phyloP scores from a whole-genome alignment of 2,329 filamentous ascomycete species.

The Fusarium dlaminii region DNA sequence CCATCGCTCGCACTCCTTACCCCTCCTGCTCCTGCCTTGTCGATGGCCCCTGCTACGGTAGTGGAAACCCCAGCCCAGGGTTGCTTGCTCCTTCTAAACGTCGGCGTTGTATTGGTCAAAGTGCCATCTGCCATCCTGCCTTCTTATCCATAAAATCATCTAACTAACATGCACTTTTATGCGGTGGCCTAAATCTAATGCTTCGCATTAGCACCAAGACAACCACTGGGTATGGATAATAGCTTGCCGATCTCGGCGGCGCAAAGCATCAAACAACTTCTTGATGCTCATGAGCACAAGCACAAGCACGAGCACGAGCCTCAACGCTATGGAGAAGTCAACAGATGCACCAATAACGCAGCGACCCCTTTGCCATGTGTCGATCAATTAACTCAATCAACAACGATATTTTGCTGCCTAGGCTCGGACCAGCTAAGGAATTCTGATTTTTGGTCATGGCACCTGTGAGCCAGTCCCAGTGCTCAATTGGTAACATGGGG shows the following conservation, averaged over 20 bases:
- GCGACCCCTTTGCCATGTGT: neutral
- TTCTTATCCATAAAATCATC: neutral
- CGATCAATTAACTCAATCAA: constrained; percentile 7
- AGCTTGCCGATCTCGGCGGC: constrained; percentile 10
- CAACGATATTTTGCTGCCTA: constrained; percentile 30
- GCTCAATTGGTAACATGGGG: constrained; percentile 14
- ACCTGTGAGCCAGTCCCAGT: neutral
- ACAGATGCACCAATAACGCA: constrained; percentile 10
- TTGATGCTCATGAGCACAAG: constrained; percentile 11
- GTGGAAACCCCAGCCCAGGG: neutral
- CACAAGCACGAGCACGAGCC: constrained; percentile 30
- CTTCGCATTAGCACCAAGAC: constrained; percentile 23
- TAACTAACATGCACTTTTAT: constrained; percentile 15
- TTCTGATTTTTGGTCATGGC: neutral
- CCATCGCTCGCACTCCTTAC: constrained; percentile 15
- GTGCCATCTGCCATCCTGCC: neutral
- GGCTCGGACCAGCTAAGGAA: neutral
- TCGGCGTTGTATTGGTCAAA: neutral
- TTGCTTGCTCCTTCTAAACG: neutral
- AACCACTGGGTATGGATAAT: neutral
- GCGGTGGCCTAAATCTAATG: constrained; percentile 23
- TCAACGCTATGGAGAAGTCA: constrained; percentile 10
- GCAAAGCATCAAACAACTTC: constrained; percentile 10
- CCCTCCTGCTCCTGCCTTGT: constrained; percentile 18
- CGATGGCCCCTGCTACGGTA: constrained; percentile 1